These are phyloP conservation scores for Daedaleopsis sinensis DNA, from an alignment of 768 basidiomycete species.

Conservation along the genomic window DNA sequence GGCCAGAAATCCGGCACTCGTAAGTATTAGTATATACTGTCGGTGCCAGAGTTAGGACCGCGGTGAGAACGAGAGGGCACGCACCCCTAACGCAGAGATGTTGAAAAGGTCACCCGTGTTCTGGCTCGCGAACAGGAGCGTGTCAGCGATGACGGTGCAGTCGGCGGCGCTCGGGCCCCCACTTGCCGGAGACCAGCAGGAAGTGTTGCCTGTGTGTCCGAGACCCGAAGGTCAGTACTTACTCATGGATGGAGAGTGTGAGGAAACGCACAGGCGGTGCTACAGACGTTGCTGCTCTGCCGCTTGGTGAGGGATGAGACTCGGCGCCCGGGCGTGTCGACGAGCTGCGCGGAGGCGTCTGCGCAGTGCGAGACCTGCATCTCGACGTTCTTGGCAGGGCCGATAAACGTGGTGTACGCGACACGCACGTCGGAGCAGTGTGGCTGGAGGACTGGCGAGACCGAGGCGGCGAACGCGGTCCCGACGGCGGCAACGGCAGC, in stretches of 20 bases:
- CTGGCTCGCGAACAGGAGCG: constrained; percentile 49
- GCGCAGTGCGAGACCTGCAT: constrained; percentile 40
- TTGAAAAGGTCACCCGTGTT: constrained; percentile 39
- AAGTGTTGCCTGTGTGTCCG: constrained; percentile 31
- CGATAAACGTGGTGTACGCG: constrained; percentile 38
- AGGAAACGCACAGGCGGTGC: constrained; percentile 39
- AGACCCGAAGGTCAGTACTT: background rate
- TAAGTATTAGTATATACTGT: too few species aligned
- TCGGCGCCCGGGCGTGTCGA: background rate
- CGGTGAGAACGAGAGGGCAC: background rate
- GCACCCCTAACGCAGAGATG: constrained; percentile 10
- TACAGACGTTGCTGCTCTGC: constrained; percentile 41
- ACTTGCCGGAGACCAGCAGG: constrained; percentile 49
- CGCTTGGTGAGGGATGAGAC: constrained; percentile 22
- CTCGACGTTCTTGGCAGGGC: constrained; percentile 46
- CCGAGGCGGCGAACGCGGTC: background rate
- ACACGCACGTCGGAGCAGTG: constrained; percentile 1
- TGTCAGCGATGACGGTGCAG: constrained; percentile 52
- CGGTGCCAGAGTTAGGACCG: too few species aligned
- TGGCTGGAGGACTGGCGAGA: background rate
- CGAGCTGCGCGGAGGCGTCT: background rate
- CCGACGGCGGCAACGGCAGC: background rate
- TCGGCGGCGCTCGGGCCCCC: constrained; percentile 52
- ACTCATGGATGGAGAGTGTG: too few species aligned
- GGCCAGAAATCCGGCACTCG: background rate